phyloP scores from a whole-genome alignment of 306 rosid species.

The Quercus ilex region DNA sequence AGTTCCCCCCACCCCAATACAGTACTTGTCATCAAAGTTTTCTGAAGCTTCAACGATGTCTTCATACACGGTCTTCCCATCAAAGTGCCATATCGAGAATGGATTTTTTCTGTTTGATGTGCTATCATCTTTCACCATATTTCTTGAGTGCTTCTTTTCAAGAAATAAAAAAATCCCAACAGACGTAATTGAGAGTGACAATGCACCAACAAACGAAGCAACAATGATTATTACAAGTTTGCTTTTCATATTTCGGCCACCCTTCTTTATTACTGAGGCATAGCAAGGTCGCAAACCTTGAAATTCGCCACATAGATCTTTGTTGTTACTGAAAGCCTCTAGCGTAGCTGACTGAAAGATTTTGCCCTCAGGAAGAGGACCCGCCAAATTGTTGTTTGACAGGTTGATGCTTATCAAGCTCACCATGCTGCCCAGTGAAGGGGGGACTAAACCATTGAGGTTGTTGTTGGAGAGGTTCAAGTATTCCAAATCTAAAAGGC shows the following conservation, averaged over 20 bases:
- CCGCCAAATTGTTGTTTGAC: conserved; percentile 31
- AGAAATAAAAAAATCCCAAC: background rate
- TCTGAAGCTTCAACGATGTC: too few relatives aligned
- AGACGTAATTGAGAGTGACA: background rate
- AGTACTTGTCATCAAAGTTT: too few relatives aligned
- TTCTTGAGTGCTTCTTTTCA: background rate
- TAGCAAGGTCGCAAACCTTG: conserved; percentile 2
- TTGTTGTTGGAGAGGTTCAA: conserved; percentile 28
- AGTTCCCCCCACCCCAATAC: too few relatives aligned
- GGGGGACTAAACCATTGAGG: conserved; percentile 31
- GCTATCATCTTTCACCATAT: too few relatives aligned
- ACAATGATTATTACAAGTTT: background rate
- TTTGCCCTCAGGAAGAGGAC: conserved; percentile 23
- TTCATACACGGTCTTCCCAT: too few relatives aligned
- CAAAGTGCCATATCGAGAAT: too few relatives aligned
- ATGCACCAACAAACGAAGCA: background rate
- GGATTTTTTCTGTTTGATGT: too few relatives aligned
- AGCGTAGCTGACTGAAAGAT: conserved; percentile 9
- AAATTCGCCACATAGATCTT: conserved; percentile 9
- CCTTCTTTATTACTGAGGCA: background rate
- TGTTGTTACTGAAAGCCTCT: conserved; percentile 17
- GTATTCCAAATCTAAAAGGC: conserved; percentile 18
- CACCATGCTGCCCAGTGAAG: conserved; percentile 5
- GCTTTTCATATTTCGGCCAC: background rate
- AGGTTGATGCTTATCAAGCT: conserved; percentile 23